Evolutionary conservation across 2,329 filamentous ascomycete genomes (phyloP).

Genomic region (Colletotrichum sp.): DNA sequence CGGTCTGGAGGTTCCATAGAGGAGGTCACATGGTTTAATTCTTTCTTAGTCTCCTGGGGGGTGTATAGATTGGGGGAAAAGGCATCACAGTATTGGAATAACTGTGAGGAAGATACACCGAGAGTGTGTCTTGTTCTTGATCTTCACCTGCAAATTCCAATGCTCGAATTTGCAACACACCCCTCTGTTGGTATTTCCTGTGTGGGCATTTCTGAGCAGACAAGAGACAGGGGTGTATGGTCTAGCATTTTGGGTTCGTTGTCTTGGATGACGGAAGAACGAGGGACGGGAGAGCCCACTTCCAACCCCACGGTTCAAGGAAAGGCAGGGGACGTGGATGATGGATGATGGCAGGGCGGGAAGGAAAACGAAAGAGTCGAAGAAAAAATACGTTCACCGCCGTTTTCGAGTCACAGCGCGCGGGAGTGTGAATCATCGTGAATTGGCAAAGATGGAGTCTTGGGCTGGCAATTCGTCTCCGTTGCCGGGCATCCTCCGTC

Average conservation of each 20-base stretch:
- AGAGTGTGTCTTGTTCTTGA: neutral
- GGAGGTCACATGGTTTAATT: neutral
- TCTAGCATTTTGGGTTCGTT: neutral
- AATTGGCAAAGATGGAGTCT: conserved; percentile 11
- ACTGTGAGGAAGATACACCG: conserved; percentile 3
- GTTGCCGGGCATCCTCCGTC: neutral
- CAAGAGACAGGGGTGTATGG: neutral
- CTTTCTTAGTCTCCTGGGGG: neutral
- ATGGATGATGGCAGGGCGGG: neutral
- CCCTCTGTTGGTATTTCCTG: neutral
- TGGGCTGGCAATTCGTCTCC: neutral
- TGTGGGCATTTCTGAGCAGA: neutral
- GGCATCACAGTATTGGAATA: conserved; percentile 6
- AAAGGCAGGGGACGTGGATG: neutral
- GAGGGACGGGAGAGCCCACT: neutral
- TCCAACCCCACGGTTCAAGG: conserved; percentile 3
- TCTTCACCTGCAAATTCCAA: neutral
- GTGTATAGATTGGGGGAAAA: neutral
- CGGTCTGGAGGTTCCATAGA: neutral
- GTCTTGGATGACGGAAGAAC: conserved; percentile 17
- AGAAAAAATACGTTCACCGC: conserved; percentile 4
- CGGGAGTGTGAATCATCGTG: conserved; percentile 14
- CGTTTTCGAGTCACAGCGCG: conserved; percentile 16
- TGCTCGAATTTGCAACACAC: neutral
- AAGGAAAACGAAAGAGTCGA: neutral